These are phyloP conservation scores for Darksidea phi DNA, from an alignment of 495 filamentous ascomycete species.

Conservation along the genomic window DNA sequence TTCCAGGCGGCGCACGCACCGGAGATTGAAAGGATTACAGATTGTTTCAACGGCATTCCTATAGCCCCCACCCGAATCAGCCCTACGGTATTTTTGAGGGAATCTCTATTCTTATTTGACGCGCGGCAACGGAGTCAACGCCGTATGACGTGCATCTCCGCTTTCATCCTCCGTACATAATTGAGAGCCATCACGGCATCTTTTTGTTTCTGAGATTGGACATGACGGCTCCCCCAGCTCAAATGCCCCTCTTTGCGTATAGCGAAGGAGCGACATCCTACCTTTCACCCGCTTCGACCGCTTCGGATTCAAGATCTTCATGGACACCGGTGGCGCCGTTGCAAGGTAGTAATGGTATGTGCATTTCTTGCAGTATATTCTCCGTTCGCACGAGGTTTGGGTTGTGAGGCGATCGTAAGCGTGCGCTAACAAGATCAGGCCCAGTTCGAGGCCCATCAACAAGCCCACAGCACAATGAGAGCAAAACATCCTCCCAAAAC, in stretches of 20 bases:
- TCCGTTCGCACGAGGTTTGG: no score
- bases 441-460: not conserved
- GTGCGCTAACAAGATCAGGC: slow-evolving; percentile 6
- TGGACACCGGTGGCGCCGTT: slow-evolving; percentile 24
- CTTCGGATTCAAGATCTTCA: slow-evolving; percentile 7
- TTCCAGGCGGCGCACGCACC: no score
- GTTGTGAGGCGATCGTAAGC: no score
- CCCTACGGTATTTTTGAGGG: no score
- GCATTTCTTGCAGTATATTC: not conserved
- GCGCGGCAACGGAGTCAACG: not conserved
- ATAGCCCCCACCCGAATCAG: no score
- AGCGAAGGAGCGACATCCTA: not conserved
- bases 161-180: not conserved
- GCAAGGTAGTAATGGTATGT: slow-evolving; percentile 11
- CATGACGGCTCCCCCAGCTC: slow-evolving; percentile 2
- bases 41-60: no score
- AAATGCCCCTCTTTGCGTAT: slow-evolving; percentile 10
- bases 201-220: not conserved
- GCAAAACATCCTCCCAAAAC: not conserved
- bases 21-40: no score
- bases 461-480: slow-evolving; percentile 8
- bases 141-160: not conserved
- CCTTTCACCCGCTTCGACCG: slow-evolving; percentile 6
- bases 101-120: not conserved
- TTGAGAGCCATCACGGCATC: not conserved